Evolutionary conservation across 352 stramenopile genomes (phyloP), one percentile per base, ranked within the genome.

Genomic region (Stephanocyclus meneghinianus): DNA sequence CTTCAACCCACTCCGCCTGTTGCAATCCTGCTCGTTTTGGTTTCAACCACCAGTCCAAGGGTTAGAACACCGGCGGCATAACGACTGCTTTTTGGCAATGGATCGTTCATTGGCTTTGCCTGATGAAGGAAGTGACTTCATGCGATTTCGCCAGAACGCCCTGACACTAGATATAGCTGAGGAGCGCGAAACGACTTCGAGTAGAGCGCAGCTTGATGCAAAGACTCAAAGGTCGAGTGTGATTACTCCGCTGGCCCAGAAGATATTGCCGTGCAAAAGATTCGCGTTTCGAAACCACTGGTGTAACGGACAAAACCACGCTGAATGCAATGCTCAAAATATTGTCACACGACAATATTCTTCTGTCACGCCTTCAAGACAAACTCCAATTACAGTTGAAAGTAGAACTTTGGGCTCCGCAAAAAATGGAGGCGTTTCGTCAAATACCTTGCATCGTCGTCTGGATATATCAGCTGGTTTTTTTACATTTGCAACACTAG

Each of bases 401-500:
- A 78, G 57, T 48, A 77, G 60, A 48, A 44, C 59, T 21, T 69
- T 47, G 11, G 62, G 57, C 16, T 47, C 55, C 37, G 47, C 69
- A 21, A 76, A 76, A 18, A 69, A 70, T 70, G 69, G 69, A 70
- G 56, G 40, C 37, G 65, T 47, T 44, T 75, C 73, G 16, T 35
- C 57, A 15, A 80, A 80, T 37, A 75, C 73, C 44, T 44, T 71
- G 5, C 73, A 80, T 55, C 51, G 65, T 15, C 55, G 73, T 1
- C 61, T 53, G 26, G 42, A 79, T 50, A 26, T 71, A 21, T 80
- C 73, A 21, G 44, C 73, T 30, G 67, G 73, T n/a, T 75, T 80
- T 50, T 80, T 80, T 29, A 75, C 73, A 42, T n/a, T 51, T 66
- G 44, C 66, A 61, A 80, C 64, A 32, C 55, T 80, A 15, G 57